Conservation (phyloP, 148 eudicot species). For the Silene conica region DNA sequence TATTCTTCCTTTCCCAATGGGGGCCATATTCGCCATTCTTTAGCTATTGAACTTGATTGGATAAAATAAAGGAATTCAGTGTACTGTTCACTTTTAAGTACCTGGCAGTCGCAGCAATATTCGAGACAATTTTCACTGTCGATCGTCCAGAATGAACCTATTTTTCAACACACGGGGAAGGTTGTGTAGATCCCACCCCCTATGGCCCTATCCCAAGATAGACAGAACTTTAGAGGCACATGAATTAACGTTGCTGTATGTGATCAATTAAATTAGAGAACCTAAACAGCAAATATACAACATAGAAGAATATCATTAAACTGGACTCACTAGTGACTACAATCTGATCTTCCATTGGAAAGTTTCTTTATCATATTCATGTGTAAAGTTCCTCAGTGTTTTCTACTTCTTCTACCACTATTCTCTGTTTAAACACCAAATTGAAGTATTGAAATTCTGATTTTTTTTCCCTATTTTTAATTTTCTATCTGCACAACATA, state of each 20-base stretch:
- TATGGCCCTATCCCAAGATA: background rate
- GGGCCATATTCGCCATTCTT: background rate
- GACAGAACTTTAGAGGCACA: background rate
- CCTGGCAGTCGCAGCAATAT: background rate
- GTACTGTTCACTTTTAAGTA: background rate
- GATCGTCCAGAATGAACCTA: background rate
- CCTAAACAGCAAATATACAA: background rate
- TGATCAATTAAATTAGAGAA: background rate
- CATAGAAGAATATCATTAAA: background rate
- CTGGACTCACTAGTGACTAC: constrained; percentile 12
- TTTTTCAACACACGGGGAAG: background rate
- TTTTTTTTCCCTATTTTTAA: background rate
- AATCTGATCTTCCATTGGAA: background rate
- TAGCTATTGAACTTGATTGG: background rate
- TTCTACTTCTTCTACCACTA: background rate
- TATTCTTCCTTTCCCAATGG: background rate
- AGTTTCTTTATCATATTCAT: background rate
- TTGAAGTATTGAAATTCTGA: too few species aligned
- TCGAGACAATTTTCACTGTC: background rate
- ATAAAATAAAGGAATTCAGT: background rate
- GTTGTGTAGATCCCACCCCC: background rate
- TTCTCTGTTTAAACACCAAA: background rate
- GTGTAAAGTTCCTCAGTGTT: background rate
- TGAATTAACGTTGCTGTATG: background rate
- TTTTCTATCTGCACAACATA: background rate